Conservation (phyloP, 2,329 filamentous ascomycete species). For the Claviceps sp. region DNA sequence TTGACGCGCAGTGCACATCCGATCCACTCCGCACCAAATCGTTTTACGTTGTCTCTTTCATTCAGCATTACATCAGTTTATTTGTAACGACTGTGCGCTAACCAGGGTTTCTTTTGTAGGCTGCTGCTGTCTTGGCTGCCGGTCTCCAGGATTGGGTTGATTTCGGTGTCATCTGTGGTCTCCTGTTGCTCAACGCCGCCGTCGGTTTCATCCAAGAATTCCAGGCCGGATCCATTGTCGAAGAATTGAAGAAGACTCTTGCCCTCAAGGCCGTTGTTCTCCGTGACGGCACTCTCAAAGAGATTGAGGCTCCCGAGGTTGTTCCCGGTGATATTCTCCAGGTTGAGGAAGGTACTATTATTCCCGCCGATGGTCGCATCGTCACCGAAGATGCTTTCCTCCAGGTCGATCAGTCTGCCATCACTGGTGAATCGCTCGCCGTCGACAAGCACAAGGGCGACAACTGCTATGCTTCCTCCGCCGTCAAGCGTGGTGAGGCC, state of each 20-base stretch:
- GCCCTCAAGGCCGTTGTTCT: slow-evolving; percentile 79
- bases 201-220: slow-evolving; percentile 86
- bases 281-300: slow-evolving; percentile 61
- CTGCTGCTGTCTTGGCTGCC: slow-evolving; percentile 66
- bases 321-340: slow-evolving; percentile 84
- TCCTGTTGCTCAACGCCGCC: slow-evolving; percentile 69
- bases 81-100: slow-evolving; percentile 10
- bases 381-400: slow-evolving; percentile 74
- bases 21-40: background rate
- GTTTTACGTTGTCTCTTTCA: background rate
- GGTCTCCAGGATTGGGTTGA: slow-evolving; percentile 85
- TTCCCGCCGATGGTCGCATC: slow-evolving; percentile 77
- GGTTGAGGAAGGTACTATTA: slow-evolving; percentile 82
- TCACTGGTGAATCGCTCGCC: slow-evolving; percentile 83
- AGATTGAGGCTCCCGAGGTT: slow-evolving; percentile 71
- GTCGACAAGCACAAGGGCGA: slow-evolving; percentile 80
- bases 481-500: slow-evolving; percentile 81
- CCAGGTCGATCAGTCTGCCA: slow-evolving; percentile 83
- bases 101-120: slow-evolving; percentile 25
- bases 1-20: background rate
- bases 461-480: slow-evolving; percentile 71
- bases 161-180: slow-evolving; percentile 78
- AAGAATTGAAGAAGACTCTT: slow-evolving; percentile 80
- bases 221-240: slow-evolving; percentile 81
- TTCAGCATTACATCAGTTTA: background rate